Evolutionary conservation across 1,284 basidiomycete genomes (phyloP).

Genomic region (Termitomyces sp.): DNA sequence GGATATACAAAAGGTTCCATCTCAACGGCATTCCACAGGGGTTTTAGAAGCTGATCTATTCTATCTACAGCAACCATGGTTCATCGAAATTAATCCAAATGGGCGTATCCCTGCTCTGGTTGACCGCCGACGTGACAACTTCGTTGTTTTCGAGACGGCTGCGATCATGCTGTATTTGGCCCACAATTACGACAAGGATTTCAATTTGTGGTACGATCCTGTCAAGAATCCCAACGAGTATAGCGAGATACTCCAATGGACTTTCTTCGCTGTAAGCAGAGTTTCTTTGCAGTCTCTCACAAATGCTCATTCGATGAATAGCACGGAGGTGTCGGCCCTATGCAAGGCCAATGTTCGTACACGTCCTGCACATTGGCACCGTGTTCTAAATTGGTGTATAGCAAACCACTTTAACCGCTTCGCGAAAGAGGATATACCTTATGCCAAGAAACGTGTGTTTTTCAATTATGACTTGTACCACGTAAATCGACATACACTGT

Average conservation of each 20-base stretch:
- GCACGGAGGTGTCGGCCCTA: constrained; percentile 71
- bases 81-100: constrained; percentile 61
- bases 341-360: constrained; percentile 60
- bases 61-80: constrained; percentile 46
- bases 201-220: constrained; percentile 51
- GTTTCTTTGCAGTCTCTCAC: neutral
- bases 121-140: constrained; percentile 47
- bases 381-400: constrained; percentile 13
- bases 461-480: neutral
- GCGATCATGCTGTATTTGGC: constrained; percentile 65
- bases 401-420: constrained; percentile 53
- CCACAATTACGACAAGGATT: constrained; percentile 55
- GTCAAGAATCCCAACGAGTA: constrained; percentile 40
- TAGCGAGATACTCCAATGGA: constrained; percentile 71
- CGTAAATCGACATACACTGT: constrained; percentile 1
- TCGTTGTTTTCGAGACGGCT: constrained; percentile 64
- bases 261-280: constrained; percentile 62
- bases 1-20: constrained; percentile 31
- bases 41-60: neutral
- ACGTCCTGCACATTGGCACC: neutral
- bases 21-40: neutral
- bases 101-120: constrained; percentile 59
- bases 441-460: constrained; percentile 49
- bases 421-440: constrained; percentile 61
- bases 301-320: constrained; percentile 20